phyloP scores from a whole-genome alignment of 495 filamentous ascomycete species.

The Aspergillus asperescens region DNA sequence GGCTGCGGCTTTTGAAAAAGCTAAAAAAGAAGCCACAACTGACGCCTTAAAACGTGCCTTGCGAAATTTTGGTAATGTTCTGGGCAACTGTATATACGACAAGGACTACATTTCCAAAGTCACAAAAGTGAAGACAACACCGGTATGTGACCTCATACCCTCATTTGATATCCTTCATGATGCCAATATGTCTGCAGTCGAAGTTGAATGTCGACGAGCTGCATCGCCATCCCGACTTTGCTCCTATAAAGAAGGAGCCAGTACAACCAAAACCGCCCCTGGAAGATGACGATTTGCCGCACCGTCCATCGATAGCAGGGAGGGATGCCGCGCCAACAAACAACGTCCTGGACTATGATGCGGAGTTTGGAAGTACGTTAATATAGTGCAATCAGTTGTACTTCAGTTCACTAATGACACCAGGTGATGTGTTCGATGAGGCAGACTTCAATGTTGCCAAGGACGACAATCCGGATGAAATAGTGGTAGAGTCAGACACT shows the following conservation, averaged over 20 bases:
- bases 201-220: constrained; percentile 72
- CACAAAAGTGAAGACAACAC: constrained; percentile 67
- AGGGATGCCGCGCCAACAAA: constrained; percentile 16
- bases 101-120: constrained; percentile 85
- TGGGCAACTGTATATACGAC: constrained; percentile 97
- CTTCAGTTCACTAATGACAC: constrained; percentile 21
- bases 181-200: constrained; percentile 31
- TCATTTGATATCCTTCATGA: neutral
- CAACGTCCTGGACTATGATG: constrained; percentile 32
- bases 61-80: constrained; percentile 88
- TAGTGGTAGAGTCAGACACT: constrained; percentile 36
- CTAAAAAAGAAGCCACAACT: constrained; percentile 95
- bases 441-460: constrained; percentile 59
- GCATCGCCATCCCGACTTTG: constrained; percentile 72
- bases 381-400: neutral
- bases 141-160: constrained; percentile 33
- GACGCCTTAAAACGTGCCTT: constrained; percentile 87
- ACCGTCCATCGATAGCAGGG: constrained; percentile 23
- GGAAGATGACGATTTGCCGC: constrained; percentile 40
- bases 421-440: constrained; percentile 64
- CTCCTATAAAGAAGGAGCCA: constrained; percentile 55
- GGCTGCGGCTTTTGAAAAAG: constrained; percentile 91
- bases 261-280: constrained; percentile 30
- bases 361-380: constrained; percentile 64
- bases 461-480: constrained; percentile 61